Percentiles rank a stretch among this genome's conserved stretches.
Conservation (phyloP, 2,329 filamentous ascomycete genomes). For the Malbranchea zuffiana region DNA sequence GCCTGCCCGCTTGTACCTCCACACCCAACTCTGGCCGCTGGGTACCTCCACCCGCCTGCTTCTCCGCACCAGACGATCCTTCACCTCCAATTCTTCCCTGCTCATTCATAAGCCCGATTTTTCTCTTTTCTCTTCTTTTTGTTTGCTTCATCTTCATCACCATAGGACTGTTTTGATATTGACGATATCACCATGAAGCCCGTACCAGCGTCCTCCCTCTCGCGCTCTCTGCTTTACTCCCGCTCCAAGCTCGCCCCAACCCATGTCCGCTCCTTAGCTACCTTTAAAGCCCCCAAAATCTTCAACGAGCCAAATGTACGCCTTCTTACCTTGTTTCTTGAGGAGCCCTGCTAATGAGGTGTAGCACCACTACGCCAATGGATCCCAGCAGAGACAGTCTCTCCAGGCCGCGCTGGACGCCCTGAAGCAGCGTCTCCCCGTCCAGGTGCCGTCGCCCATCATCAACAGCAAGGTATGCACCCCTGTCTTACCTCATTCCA, state of each 20-base stretch:
- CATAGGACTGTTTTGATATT: too few relatives aligned
- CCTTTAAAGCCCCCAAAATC: conserved; percentile 10
- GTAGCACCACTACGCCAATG: conserved; percentile 11
- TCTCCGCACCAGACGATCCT: too few relatives aligned
- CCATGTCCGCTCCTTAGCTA: conserved; percentile 3
- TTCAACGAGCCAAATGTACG: conserved; percentile 11
- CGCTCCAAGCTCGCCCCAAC: background rate
- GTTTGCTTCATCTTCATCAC: too few relatives aligned
- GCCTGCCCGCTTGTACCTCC: background rate
- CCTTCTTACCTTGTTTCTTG: background rate
- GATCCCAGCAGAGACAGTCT: conserved; percentile 7
- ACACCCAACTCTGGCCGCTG: background rate
- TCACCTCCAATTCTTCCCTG: too few relatives aligned
- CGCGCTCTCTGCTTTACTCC: background rate
- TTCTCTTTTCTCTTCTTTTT: too few relatives aligned
- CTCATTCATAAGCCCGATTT: too few relatives aligned
- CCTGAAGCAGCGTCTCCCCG: conserved; percentile 7
- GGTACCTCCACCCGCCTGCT: too few relatives aligned
- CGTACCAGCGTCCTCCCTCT: background rate
- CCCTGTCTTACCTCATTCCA: too few relatives aligned
- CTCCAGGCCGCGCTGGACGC: conserved; percentile 9
- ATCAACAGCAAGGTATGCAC: background rate
- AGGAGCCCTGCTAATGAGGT: background rate
- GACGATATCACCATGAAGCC: background rate
- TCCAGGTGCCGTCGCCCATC: conserved; percentile 9